Evolutionary conservation across 2,329 filamentous ascomycete genomes (phyloP), one percentile per base, ranked within the genome.

Genomic region (Fusarium tanahbumbuense): DNA sequence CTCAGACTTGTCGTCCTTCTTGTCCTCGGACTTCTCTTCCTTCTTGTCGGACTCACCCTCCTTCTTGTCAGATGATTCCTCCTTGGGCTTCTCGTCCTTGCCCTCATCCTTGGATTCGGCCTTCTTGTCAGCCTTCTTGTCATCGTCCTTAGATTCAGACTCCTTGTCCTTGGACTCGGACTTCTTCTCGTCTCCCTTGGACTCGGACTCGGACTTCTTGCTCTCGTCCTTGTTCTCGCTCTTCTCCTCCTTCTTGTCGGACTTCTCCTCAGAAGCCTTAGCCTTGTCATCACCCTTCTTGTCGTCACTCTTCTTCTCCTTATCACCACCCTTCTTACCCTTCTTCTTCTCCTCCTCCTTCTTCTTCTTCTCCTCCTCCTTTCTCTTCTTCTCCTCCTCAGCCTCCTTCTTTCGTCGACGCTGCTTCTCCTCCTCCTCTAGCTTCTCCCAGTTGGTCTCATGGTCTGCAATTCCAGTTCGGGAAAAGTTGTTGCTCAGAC

Each of bases 381-480:
- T 76, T 34, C 80, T 76, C 60, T 78, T 69, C 52, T 76, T 76
- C 59, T 81, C 80, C 46, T 83, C 79, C 5, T 80, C 76, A 53
- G 81, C 79, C 57, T 81, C 76, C 76, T 82, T 80, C 64, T 79
- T 81, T 67, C 75, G 79, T 1, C 77, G 60, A 28, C 76, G 79
- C 46, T 78, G 70, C 65, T 72, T 81, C 67, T 85, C 83, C 56
- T 83, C 76, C 6, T 77, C 70, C 67, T 86, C 83, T 11, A 83
- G 67, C 75, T 82, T 81, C 9, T 73, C 77, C 85, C 85, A 87
- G 68, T 87, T 78, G 44, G 78, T 78, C 1, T 78, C 73, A 44
- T 80, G 78, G 12, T 81, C 75, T 27, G 79, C 78, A 28, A 73
- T 74, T n/a, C 75, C 78, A 1, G 72, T 37, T 52, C 75, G 73